Percentiles rank a stretch among this genome's conserved stretches.
phyloP scores from a whole-genome alignment of 2,329 filamentous ascomycete species.

The Aspergillus sergii region DNA sequence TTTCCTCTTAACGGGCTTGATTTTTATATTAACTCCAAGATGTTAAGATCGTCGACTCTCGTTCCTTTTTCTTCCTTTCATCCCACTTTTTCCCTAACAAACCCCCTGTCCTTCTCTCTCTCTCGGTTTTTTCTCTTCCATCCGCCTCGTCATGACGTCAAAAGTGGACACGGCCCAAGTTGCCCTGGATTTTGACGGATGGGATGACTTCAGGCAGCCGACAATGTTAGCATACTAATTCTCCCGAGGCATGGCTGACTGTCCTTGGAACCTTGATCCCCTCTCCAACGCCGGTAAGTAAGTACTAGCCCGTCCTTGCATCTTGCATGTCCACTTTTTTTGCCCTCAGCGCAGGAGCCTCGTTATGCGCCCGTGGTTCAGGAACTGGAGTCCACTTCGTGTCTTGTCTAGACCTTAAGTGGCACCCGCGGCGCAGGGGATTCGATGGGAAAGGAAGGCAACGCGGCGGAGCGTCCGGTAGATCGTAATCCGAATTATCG shows the following conservation, averaged over 20 bases:
- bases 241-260: neutral
- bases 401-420: constrained; percentile 7
- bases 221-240: no score
- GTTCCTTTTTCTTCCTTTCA: neutral
- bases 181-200: neutral
- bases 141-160: neutral
- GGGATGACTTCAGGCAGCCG: neutral
- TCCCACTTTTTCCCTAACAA: neutral
- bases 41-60: neutral
- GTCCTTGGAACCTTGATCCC: neutral
- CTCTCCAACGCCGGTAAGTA: neutral
- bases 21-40: neutral
- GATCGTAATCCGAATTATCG: constrained; percentile 2
- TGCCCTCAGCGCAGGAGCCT: constrained; percentile 3
- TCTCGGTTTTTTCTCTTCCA: neutral
- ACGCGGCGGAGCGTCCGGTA: constrained; percentile 14
- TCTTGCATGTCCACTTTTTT: neutral
- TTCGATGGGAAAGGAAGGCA: neutral
- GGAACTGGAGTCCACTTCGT: constrained; percentile 16
- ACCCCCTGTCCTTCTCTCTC: neutral
- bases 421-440: neutral
- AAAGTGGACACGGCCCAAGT: neutral
- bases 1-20: neutral
- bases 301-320: neutral
- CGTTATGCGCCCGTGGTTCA: constrained; percentile 11